Base-by-base conservation (phyloP, 2,329 filamentous ascomycete genomes). In the Alternaria sp. region DNA sequence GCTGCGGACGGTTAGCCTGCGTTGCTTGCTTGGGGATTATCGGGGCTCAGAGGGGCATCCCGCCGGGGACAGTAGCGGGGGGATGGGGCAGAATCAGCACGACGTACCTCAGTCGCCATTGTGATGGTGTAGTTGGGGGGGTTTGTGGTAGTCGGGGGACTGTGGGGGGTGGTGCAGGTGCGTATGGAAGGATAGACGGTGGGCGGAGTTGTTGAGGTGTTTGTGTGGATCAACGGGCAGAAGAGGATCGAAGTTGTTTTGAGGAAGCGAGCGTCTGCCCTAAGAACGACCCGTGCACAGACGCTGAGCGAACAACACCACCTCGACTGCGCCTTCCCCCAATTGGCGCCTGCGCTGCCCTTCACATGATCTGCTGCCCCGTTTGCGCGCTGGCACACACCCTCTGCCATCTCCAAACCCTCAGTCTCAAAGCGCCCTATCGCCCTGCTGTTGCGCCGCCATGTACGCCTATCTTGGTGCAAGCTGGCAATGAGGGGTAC, bases 91-190 rank as follows among this genome's bases (percentile, higher is more conserved):
- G 76, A 80, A 75, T 75, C 73, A 67, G 73, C 66, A 69, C 71
- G 67, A 84, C 87, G 77, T 86, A 89, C 87, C 84, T 89, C 87
- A 83, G 85, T 87, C 81, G 86, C 85, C 87, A 89, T 89, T 79
- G 77, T 87, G 80, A 61, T 60, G 61, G 64, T 60, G 57, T 65
- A 55, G 59, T 64, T 64, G 60, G 55, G 66, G 67, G 59, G 65
- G 50, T 60, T 70, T 58, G 55, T 60, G 64, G 59, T 57, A 61
- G 63, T 64, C 44, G 59, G 58, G 61, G 54, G 61, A 58, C 51
- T 53, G 70, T 61, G 63, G 64, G 58, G 64, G 47, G 59, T 68
- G 64, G 57, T 70, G 71, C 67, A 66, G 70, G 67, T 64, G 70
- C 61, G 65, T 65, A 60, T 63, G 68, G 65, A 73, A 73, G 66